These are phyloP conservation scores for Tothia fuscella DNA, from an alignment of 2,329 filamentous ascomycete species.

Conservation along the genomic window DNA sequence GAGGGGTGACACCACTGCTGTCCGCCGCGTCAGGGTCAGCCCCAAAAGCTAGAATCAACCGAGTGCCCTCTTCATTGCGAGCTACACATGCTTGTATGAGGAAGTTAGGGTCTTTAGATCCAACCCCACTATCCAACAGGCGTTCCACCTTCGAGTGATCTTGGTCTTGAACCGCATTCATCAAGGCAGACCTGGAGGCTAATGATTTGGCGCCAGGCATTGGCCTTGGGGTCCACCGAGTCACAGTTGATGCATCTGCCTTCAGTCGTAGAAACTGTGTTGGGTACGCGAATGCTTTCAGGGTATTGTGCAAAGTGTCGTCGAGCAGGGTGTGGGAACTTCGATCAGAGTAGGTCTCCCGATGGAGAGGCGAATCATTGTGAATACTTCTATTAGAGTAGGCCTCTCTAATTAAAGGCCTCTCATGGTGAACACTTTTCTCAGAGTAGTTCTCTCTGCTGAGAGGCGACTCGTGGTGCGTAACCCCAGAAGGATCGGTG, in stretches of 20 bases:
- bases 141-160: slow-evolving; percentile 39
- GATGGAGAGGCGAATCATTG: no score
- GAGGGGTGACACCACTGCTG: slow-evolving; percentile 38
- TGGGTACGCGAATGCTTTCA: slow-evolving; percentile 23
- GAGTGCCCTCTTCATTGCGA: slow-evolving; percentile 42
- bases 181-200: neutral
- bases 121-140: slow-evolving; percentile 45
- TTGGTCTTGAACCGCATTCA: neutral
- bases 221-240: slow-evolving; percentile 36
- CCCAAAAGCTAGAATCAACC: slow-evolving; percentile 45
- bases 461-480: no score
- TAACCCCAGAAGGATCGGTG: no score
- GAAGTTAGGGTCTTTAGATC: slow-evolving; percentile 31
- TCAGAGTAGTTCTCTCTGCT: no score
- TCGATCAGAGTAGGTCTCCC: no score
- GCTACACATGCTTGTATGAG: slow-evolving; percentile 42
- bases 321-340: no score
- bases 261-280: slow-evolving; percentile 38
- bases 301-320: slow-evolving; percentile 14
- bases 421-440: no score
- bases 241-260: slow-evolving; percentile 29
- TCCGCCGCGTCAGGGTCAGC: slow-evolving; percentile 44
- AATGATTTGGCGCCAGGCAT: neutral
- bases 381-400: no score
- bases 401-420: no score